Percentiles rank a stretch among this genome's conserved stretches.
These are phyloP conservation scores for Pyrenophora tritici-repentis DNA, from an alignment of 2,329 filamentous ascomycete species.

Conservation along the genomic window DNA sequence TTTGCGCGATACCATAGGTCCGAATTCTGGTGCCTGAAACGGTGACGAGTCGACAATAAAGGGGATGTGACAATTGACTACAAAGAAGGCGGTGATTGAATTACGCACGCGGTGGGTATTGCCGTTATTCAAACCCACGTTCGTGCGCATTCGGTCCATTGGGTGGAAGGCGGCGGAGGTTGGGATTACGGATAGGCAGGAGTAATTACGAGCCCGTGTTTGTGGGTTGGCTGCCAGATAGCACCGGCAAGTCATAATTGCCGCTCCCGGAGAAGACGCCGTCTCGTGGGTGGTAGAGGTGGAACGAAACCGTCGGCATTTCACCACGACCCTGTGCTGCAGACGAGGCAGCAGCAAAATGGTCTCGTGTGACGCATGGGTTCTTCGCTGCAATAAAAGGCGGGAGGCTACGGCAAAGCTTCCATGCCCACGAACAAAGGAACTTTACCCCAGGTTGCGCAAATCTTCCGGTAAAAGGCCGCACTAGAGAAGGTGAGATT, in stretches of 20 bases:
- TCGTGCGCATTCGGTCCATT: constrained; percentile 5
- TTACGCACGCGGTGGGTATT: constrained; percentile 18
- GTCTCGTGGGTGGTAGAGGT: constrained; percentile 2
- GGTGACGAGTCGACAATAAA: constrained; percentile 19
- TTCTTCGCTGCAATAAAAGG: constrained; percentile 21
- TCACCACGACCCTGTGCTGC: constrained; percentile 21
- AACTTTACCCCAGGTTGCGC: constrained; percentile 38
- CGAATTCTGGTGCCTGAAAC: constrained; percentile 39
- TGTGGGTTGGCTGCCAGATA: too few species aligned
- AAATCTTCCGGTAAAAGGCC: constrained; percentile 39
- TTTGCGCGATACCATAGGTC: constrained; percentile 30
- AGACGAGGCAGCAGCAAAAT: constrained; percentile 10
- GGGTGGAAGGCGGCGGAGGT: constrained; percentile 7
- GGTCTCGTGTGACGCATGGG: constrained; percentile 26
- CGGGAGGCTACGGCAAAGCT: constrained; percentile 24
- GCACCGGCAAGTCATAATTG: constrained; percentile 11
- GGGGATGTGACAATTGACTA: constrained; percentile 19
- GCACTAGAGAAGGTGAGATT: constrained; percentile 28
- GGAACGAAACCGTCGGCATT: constrained; percentile 6
- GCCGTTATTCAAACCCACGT: constrained; percentile 7
- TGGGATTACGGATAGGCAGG: constrained; percentile 11
- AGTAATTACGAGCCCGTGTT: constrained; percentile 13
- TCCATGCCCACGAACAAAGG: constrained; percentile 25
- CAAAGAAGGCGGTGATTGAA: constrained; percentile 20
- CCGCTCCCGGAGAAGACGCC: not conserved